Percentiles rank a stretch among this genome's conserved stretches.
Conservation (phyloP, 2,329 filamentous ascomycete genomes). For the Sclerotinia sclerotiorum region DNA sequence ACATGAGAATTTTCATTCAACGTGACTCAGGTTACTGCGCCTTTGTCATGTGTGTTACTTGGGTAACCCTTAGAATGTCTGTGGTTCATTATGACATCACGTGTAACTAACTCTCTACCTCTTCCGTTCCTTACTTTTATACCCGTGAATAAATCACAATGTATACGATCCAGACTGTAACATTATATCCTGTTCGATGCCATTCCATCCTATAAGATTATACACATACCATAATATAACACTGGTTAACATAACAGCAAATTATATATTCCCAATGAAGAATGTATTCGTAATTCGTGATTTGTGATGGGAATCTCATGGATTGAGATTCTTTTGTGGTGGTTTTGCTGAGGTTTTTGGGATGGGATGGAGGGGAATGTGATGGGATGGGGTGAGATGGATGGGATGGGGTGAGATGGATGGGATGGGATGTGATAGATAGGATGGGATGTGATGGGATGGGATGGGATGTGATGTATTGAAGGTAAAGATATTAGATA, state of each 20-base stretch:
- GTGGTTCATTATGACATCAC: conserved; percentile 6
- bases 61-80: neutral
- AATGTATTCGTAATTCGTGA: neutral
- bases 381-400: neutral
- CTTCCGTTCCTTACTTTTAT: neutral
- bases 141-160: neutral
- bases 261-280: neutral
- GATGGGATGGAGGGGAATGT: too few species aligned
- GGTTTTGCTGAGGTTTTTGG: neutral
- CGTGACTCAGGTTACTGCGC: neutral
- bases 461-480: neutral
- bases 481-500: too few species aligned
- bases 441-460: neutral
- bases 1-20: neutral
- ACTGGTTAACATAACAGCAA: neutral
- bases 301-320: neutral
- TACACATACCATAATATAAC: too few species aligned
- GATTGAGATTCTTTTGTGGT: neutral
- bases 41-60: neutral
- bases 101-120: neutral
- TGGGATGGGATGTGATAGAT: too few species aligned
- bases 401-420: neutral
- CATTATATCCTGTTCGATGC: too few species aligned
- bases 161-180: neutral
- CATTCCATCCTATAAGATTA: too few species aligned